These are phyloP conservation scores for Gamsiella multidivaricata DNA, from an alignment of 192 early-diverging fungal species.

Conservation along the genomic window DNA sequence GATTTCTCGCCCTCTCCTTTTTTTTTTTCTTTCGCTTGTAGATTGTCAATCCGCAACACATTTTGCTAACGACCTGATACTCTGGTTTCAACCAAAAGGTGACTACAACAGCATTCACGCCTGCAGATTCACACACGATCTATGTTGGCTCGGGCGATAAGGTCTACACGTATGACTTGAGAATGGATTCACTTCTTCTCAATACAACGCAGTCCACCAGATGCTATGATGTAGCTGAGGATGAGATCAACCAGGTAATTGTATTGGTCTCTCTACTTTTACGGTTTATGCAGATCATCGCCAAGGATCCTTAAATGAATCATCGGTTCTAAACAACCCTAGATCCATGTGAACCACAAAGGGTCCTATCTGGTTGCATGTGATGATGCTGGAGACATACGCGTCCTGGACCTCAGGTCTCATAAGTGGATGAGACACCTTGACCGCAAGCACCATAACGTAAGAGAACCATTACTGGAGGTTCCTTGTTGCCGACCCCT, in stretches of 20 bases:
- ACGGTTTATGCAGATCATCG: not conserved
- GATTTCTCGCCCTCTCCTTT: too few relatives aligned
- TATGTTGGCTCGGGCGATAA: conserved; percentile 38
- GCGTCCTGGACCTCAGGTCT: conserved; percentile 58
- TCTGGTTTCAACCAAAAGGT: conserved; percentile 15
- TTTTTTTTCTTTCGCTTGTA: too few relatives aligned
- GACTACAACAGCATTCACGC: conserved; percentile 26
- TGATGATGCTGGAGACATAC: conserved; percentile 62
- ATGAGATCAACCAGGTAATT: conserved; percentile 63
- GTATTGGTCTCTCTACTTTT: not conserved
- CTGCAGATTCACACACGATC: conserved; percentile 34
- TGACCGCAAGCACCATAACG: conserved; percentile 58
- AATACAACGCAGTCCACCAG: conserved; percentile 35
- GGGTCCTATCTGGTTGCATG: conserved; percentile 56
- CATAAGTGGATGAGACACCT: conserved; percentile 57
- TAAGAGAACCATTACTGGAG: too few relatives aligned
- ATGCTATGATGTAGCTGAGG: conserved; percentile 55
- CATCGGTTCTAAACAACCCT: not conserved
- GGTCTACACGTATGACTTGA: conserved; percentile 57
- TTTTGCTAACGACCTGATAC: too few relatives aligned
- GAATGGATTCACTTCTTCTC: conserved; percentile 49
- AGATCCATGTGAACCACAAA: conserved; percentile 64
- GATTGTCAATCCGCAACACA: too few relatives aligned
- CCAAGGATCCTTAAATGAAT: not conserved
- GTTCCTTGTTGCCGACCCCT: too few relatives aligned